phyloP scores from a whole-genome alignment of 768 basidiomycete genomes.

The Lactarius trivialis region DNA sequence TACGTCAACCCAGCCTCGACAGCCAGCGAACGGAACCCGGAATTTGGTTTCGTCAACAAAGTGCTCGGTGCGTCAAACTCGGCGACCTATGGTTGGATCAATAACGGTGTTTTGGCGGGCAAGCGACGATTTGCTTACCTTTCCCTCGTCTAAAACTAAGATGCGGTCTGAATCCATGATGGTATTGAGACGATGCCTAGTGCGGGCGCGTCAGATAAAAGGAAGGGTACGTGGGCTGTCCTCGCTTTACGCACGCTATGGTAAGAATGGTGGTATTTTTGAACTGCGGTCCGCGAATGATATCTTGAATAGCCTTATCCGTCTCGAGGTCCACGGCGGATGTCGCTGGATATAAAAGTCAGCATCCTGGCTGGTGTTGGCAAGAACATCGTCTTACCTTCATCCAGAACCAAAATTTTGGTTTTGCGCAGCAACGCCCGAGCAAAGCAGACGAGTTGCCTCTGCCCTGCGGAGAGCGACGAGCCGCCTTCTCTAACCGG shows the following conservation, averaged over 20 bases:
- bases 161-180: conserved; percentile 78
- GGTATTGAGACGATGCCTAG: conserved; percentile 79
- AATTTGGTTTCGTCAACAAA: conserved; percentile 51
- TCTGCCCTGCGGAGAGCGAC: conserved; percentile 78
- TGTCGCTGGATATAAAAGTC: conserved; percentile 49
- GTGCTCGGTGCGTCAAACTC: conserved; percentile 71
- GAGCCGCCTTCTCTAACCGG: conserved; percentile 71
- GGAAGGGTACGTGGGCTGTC: conserved; percentile 2
- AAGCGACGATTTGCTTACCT: conserved; percentile 33
- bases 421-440: conserved; percentile 77
- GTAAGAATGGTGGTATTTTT: conserved; percentile 75
- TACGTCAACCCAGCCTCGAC: conserved; percentile 51
- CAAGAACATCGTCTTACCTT: conserved; percentile 43
- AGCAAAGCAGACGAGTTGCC: conserved; percentile 86
- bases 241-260: conserved; percentile 57
- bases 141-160: conserved; percentile 76
- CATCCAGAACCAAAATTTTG: conserved; percentile 88
- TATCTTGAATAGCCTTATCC: conserved; percentile 81
- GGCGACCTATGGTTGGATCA: conserved; percentile 40
- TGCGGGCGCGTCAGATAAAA: not conserved
- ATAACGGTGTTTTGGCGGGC: not conserved
- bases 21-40: conserved; percentile 58
- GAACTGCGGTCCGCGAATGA: conserved; percentile 77
- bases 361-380: conserved; percentile 5
- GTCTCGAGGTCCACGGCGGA: conserved; percentile 89